Conservation (phyloP, 208 protist genomes). For the Leishmania amazonensis region DNA sequence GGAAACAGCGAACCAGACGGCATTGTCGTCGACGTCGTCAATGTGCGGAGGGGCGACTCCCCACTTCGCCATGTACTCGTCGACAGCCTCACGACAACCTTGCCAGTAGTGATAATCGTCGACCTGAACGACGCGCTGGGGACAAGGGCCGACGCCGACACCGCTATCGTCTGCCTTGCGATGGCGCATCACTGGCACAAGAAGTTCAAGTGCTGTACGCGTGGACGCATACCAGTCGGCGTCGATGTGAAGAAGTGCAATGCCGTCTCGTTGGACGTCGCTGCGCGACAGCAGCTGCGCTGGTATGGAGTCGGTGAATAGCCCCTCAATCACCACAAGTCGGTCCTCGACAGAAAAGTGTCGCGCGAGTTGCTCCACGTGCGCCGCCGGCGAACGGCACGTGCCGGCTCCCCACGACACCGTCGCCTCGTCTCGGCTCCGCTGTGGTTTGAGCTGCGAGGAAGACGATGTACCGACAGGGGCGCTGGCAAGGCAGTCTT, state of each 20-base stretch:
- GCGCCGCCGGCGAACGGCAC: conserved; percentile 41
- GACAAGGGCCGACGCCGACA: not conserved
- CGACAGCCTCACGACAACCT: conserved; percentile 60
- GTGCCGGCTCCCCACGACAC: conserved; percentile 72
- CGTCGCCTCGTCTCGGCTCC: conserved; percentile 4
- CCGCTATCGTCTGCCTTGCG: not conserved
- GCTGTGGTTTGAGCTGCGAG: not conserved
- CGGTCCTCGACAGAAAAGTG: conserved; percentile 64
- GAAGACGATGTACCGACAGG: not conserved
- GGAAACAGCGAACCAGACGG: conserved; percentile 45
- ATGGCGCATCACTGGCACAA: conserved; percentile 40
- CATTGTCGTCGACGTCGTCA: conserved; percentile 59
- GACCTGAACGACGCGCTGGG: conserved; percentile 59
- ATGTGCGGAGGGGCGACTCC: conserved; percentile 5
- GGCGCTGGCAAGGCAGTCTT: conserved; percentile 24
- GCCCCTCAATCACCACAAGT: conserved; percentile 49
- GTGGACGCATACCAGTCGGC: conserved; percentile 86
- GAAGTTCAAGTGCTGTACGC: conserved; percentile 39
- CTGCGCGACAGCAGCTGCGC: conserved; percentile 35
- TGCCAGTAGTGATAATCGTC: conserved; percentile 88
- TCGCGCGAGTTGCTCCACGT: conserved; percentile 50
- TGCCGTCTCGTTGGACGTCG: conserved; percentile 24
- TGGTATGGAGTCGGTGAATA: conserved; percentile 59
- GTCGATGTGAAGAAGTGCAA: conserved; percentile 74
- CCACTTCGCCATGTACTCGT: conserved; percentile 42